Evolutionary conservation across 805 yeast species (phyloP).

Genomic region (Barnettozyma californica): DNA sequence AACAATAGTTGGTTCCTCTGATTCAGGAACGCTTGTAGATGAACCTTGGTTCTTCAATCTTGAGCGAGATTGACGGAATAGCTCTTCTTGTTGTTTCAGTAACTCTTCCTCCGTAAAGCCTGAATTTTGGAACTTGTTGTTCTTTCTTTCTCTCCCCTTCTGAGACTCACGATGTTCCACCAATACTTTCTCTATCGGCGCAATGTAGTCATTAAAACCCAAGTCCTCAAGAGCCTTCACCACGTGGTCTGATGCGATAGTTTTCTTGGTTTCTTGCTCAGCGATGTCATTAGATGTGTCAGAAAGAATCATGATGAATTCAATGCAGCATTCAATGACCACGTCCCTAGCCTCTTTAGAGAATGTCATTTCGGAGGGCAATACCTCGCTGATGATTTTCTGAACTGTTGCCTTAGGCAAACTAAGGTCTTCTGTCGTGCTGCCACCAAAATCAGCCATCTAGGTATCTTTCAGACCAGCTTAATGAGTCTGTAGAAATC

Average conservation of each 20-base stretch:
- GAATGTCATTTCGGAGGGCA: conserved; percentile 83
- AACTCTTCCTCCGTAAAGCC: conserved; percentile 92
- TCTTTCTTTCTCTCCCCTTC: conserved; percentile 85
- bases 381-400: conserved; percentile 83
- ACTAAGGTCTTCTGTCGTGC: conserved; percentile 34
- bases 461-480: not conserved
- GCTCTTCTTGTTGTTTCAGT: conserved; percentile 85
- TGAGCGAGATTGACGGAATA: conserved; percentile 74
- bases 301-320: conserved; percentile 89
- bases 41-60: conserved; percentile 40
- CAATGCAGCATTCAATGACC: conserved; percentile 92
- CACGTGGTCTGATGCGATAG: conserved; percentile 95
- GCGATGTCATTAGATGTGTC: conserved; percentile 95
- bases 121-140: conserved; percentile 87
- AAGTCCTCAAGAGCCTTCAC: conserved; percentile 81
- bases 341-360: conserved; percentile 94
- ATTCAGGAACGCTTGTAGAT: not conserved
- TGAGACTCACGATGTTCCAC: conserved; percentile 83
- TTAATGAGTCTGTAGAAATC: not conserved
- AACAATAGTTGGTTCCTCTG: conserved; percentile 6
- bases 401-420: conserved; percentile 83
- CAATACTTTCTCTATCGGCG: conserved; percentile 71
- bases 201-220: conserved; percentile 82
- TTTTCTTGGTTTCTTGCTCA: conserved; percentile 91
- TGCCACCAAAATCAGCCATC: conserved; percentile 22